Evolutionary conservation across 495 filamentous ascomycete genomes (phyloP).

Genomic region (Platismatia glauca): DNA sequence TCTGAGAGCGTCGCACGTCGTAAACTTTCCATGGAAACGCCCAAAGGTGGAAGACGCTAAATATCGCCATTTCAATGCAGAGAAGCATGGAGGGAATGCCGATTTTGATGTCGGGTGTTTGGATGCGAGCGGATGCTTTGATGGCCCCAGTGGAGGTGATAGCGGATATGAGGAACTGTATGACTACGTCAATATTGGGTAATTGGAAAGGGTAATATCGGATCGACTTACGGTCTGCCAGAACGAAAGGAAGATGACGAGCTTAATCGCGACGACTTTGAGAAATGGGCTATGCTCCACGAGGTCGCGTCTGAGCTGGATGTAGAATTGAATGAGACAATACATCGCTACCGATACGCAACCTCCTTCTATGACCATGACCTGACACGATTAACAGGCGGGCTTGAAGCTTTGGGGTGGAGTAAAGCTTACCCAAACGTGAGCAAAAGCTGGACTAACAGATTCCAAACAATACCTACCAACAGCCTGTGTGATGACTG

Average conservation of each 20-base stretch:
- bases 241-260: constrained; percentile 92
- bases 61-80: constrained; percentile 83
- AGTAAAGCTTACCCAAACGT: constrained; percentile 61
- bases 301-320: constrained; percentile 61
- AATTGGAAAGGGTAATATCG: not conserved
- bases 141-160: constrained; percentile 56
- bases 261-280: constrained; percentile 81
- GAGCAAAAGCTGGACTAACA: constrained; percentile 65
- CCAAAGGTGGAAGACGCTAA: constrained; percentile 69
- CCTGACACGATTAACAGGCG: constrained; percentile 34
- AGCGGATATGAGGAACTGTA: constrained; percentile 56
- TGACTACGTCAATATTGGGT: constrained; percentile 5
- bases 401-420: not conserved
- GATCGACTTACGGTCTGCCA: constrained; percentile 60
- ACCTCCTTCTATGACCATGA: constrained; percentile 57
- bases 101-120: constrained; percentile 66
- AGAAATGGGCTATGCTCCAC: constrained; percentile 65
- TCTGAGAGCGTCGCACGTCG: constrained; percentile 25
- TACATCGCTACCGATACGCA: constrained; percentile 87
- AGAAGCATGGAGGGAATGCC: constrained; percentile 71
- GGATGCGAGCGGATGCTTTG: constrained; percentile 50
- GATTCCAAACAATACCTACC: constrained; percentile 71
- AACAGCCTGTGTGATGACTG: constrained; percentile 60
- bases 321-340: constrained; percentile 82
- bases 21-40: constrained; percentile 75